Evolutionary conservation across 257 asterid genomes (phyloP).

Genomic region (Knoxia roxburghii): DNA sequence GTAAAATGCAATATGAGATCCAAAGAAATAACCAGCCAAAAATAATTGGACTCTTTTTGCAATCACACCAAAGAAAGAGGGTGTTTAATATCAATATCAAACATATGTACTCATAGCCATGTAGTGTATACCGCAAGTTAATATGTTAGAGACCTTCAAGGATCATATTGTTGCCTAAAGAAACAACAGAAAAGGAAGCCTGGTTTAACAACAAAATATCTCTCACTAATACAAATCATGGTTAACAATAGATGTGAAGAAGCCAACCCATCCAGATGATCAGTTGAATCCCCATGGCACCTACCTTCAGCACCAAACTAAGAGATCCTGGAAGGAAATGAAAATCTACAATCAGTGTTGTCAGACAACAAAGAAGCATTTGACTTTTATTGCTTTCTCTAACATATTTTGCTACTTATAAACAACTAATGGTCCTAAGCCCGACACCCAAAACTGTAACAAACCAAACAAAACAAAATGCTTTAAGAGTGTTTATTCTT

Average conservation of each 20-base stretch:
- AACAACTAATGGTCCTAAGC: background rate
- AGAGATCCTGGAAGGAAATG: slow-evolving; percentile 5
- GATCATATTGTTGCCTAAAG: slow-evolving; percentile 7
- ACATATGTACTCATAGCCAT: slow-evolving; percentile 3
- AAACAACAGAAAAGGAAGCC: slow-evolving; percentile 8
- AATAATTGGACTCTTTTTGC: background rate
- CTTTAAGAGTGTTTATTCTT: background rate
- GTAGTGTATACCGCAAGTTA: background rate
- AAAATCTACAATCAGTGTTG: background rate
- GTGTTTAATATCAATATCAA: background rate
- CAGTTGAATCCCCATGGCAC: background rate
- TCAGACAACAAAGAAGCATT: background rate
- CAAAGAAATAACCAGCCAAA: background rate
- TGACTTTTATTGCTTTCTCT: too few relatives aligned
- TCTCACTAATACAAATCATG: slow-evolving; percentile 7
- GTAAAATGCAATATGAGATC: too few relatives aligned
- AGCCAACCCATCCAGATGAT: slow-evolving; percentile 7
- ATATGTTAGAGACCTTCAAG: slow-evolving; percentile 4
- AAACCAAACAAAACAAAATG: background rate
- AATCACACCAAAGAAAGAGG: background rate
- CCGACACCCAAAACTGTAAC: background rate
- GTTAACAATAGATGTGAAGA: background rate
- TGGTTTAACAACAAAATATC: background rate
- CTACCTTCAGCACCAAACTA: slow-evolving; percentile 3
- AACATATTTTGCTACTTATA: background rate